Evolutionary conservation across 2,329 filamentous ascomycete genomes (phyloP), one percentile per base, ranked within the genome.

Genomic region (Penicillium crustosum): DNA sequence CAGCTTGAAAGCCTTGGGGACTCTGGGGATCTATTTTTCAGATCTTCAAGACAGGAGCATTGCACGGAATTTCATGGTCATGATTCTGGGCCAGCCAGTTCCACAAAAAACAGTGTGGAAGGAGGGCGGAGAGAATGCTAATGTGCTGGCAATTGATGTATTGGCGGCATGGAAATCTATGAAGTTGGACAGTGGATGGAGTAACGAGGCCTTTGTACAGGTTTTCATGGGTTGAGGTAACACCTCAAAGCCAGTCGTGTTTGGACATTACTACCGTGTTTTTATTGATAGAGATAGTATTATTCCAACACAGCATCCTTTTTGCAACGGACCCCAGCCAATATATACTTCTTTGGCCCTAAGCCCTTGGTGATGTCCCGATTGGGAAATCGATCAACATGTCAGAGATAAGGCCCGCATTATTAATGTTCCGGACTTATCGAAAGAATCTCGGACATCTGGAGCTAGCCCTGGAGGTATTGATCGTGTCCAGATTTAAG

Each of bases 1-100:
- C 1, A 84, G 82, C 15, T 71, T 97, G 42, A 97, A 96, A 71
- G 92, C 92, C 0, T 76, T 97, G 1, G 93, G 93, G 0, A 81
- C 68, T 1, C 52, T 81, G 15, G 91, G 90, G 0, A 68, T 97
- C 7, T 97, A 92, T 69, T 82, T 97, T 31, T 92, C 89, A 0
- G 80, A 82, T 31, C 80, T 96, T 2, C 81, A 84, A 0, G 66
- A 79, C 0, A 81, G 87, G 67, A 82, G 79, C 1, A 80, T 92
- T 27, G 76, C 83, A 23, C 79, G 84, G 2, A 82, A 89, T 65
- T 86, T 95, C 66, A 85, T 96, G 74, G 85, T 89, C 7, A 86
- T 88, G 21, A 87, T 97, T 0, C 86, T 87, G 50, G 90, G 88
- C 6, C 81, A 83, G 56, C 83, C 89, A 0, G 82, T 97, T 3